Conservation (phyloP, 208 protist genomes). For the Vickermania spadyakhi region DNA sequence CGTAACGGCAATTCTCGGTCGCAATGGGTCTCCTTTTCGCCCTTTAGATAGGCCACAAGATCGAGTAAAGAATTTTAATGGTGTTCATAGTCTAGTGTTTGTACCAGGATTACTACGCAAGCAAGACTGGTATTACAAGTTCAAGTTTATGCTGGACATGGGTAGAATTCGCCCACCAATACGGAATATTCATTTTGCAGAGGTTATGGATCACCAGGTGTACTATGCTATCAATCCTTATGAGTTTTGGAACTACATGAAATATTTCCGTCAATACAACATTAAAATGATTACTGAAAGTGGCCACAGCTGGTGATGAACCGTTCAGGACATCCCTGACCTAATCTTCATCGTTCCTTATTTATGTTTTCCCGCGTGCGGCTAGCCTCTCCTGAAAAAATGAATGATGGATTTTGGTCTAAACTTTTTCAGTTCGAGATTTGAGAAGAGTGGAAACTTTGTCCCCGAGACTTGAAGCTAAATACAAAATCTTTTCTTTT, state of each 20-base stretch:
- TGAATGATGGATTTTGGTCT: too few relatives aligned
- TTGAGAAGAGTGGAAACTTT: too few relatives aligned
- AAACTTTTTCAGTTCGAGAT: too few relatives aligned
- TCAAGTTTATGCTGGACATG: conserved; percentile 88
- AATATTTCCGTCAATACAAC: conserved; percentile 76
- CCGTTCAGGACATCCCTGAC: too few relatives aligned
- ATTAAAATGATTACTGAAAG: conserved; percentile 75
- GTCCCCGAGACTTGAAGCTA: too few relatives aligned
- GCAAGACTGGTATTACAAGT: conserved; percentile 86
- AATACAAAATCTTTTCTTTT: too few relatives aligned
- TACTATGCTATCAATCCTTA: conserved; percentile 87
- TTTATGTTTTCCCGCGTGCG: too few relatives aligned
- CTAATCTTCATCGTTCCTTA: too few relatives aligned
- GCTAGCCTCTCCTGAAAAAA: too few relatives aligned
- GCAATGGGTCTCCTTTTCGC: conserved; percentile 62
- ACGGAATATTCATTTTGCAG: conserved; percentile 80
- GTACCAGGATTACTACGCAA: conserved; percentile 73
- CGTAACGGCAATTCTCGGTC: conserved; percentile 66
- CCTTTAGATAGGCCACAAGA: conserved; percentile 63
- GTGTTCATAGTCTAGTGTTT: conserved; percentile 73
- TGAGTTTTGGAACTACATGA: conserved; percentile 87
- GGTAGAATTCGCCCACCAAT: conserved; percentile 51
- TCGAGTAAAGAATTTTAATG: conserved; percentile 71
- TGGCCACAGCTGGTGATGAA: conserved; percentile 27
- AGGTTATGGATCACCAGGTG: conserved; percentile 79